Percentiles rank a stretch among this genome's conserved stretches.
Evolutionary conservation across 2,329 filamentous ascomycete genomes (phyloP).

Genomic region (Orbilia javanica): DNA sequence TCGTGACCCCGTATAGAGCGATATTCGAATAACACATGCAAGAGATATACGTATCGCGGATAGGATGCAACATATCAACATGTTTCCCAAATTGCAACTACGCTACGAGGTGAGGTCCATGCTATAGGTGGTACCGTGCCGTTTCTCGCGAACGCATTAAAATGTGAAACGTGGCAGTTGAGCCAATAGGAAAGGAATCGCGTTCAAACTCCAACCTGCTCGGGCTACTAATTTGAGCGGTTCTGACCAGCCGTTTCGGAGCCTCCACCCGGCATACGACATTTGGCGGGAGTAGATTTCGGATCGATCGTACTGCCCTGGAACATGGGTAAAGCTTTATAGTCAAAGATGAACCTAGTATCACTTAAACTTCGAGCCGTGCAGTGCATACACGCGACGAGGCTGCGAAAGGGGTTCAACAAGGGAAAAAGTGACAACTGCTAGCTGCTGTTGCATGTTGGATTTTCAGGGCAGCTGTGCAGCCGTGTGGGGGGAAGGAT

Average conservation of each 20-base stretch:
- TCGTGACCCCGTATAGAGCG: no score
- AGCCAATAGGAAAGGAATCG: conserved; percentile 5
- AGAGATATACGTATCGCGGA: no score
- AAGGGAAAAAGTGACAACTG: background rate
- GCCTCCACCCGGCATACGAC: background rate
- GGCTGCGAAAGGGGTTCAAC: no score
- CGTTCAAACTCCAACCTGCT: conserved; percentile 11
- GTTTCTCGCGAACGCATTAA: background rate
- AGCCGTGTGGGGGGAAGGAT: background rate
- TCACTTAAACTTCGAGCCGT: background rate
- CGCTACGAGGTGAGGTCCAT: background rate
- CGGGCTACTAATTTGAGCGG: conserved; percentile 6
- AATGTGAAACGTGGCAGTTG: conserved; percentile 5
- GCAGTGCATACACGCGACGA: no score
- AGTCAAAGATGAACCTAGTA: background rate
- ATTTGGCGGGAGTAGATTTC: background rate
- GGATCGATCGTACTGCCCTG: background rate
- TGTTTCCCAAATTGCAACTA: no score
- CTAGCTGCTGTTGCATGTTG: background rate
- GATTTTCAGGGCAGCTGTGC: background rate
- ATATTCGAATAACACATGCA: no score
- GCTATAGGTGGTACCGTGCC: background rate
- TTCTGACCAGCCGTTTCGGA: background rate
- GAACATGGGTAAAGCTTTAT: background rate
- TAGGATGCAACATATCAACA: no score